Evolutionary conservation across 2,329 filamentous ascomycete genomes (phyloP), one percentile per base, ranked within the genome.

Genomic region (Lachnellula hyalina): DNA sequence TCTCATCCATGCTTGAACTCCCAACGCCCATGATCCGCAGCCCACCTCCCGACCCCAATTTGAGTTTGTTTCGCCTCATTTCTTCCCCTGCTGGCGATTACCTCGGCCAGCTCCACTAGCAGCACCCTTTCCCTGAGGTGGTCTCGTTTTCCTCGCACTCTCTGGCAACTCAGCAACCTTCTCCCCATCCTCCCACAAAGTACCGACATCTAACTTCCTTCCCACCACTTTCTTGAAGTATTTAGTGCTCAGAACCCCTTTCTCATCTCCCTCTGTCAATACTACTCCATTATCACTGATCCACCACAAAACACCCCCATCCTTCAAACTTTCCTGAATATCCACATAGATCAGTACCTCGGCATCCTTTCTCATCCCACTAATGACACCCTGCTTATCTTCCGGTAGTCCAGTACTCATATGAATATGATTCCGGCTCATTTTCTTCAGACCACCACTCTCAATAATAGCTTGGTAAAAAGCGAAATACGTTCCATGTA

Each of bases 371-470:
- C 93, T 78, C 89, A 96, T 95, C 0, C 91, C 91, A 40, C 86
- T 90, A 23, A 93, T 80, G 2, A 92, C 87, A 0, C 52, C 64
- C 6, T 58, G 56, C 8, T 56, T 62, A 41, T 62, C 62, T 51
- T 68, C 68, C 0, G 88, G 84, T 12, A 92, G 74, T 0, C 89
- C 90, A 5, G 84, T 83, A 2, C 89, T 89, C 68, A 94, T 96
- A 73, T 99, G 94, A 28, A 97, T 86, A 67, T 97, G 93, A 60
- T 88, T 95, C 52, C 94, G 74, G 0, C 77, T 78, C 94, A 97
- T 97, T 55, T 79, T 80, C 63, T 82, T 84, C 55, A 99, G 73
- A 0, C 93, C 92, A 4, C 92, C 92, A 0, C 81, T 77, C n/a
- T 78, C 77, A 11, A 91, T 71, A 57, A 99, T 97, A 11, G 77